These are phyloP conservation scores for Calonectria hawksworthii DNA, from an alignment of 2,329 filamentous ascomycete genomes.

Conservation along the genomic window DNA sequence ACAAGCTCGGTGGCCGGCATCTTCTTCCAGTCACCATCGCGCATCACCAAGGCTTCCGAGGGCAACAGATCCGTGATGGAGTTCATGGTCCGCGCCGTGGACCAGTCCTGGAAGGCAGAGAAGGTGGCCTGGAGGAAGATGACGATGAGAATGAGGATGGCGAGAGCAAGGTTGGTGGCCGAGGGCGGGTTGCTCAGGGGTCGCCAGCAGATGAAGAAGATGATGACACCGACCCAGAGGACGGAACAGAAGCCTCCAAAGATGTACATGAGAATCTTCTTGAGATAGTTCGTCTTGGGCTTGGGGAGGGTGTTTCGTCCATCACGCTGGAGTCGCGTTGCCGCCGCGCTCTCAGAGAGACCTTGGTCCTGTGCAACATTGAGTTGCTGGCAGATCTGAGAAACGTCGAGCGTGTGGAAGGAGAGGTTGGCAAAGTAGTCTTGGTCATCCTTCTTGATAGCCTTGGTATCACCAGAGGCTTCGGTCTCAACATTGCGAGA, in stretches of 20 bases:
- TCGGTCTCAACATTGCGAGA: conserved; percentile 48
- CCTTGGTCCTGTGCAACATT: conserved; percentile 53
- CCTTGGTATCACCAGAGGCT: conserved; percentile 25
- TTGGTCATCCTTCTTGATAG: conserved; percentile 51
- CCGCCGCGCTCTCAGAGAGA: conserved; percentile 51
- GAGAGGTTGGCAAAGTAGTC: conserved; percentile 60
- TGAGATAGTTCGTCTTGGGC: conserved; percentile 58
- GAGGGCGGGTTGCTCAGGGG: conserved; percentile 61
- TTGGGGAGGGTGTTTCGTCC: conserved; percentile 58
- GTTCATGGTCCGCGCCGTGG: conserved; percentile 61
- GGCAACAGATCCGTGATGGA: conserved; percentile 62
- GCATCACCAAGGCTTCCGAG: conserved; percentile 57
- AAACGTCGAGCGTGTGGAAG: conserved; percentile 53
- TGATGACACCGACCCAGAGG: conserved; percentile 61
- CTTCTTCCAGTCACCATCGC: conserved; percentile 58
- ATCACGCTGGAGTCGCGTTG: conserved; percentile 54
- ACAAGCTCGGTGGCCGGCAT: conserved; percentile 60
- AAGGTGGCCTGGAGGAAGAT: conserved; percentile 62
- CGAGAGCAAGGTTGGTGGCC: conserved; percentile 59
- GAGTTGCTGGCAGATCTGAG: conserved; percentile 56
- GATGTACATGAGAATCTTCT: conserved; percentile 57
- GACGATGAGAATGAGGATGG: conserved; percentile 62
- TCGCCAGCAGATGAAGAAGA: conserved; percentile 64
- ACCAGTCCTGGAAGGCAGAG: conserved; percentile 64
- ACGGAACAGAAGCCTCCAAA: conserved; percentile 64